A percentile compares a stretch with the other conserved stretches of the same genome.
Conservation (phyloP, 2,329 filamentous ascomycete species). For the Trichoderma brevicompactum region DNA sequence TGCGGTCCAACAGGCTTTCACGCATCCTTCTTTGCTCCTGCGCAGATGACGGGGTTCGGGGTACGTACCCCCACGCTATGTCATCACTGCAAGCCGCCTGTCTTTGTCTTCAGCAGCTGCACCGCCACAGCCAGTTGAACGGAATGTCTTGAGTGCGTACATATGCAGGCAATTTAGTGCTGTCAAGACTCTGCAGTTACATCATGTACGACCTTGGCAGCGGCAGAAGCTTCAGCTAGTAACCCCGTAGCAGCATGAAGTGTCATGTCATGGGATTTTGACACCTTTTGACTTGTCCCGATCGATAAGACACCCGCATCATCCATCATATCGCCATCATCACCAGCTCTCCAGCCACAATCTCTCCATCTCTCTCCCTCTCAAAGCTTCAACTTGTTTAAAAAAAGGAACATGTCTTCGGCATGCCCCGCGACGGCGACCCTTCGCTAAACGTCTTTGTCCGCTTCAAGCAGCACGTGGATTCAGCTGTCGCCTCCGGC, state of each 20-base stretch:
- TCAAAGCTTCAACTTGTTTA: too few relatives aligned
- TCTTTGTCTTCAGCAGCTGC: not conserved
- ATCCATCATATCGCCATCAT: not conserved
- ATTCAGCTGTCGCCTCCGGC: constrained; percentile 43
- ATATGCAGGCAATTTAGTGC: constrained; percentile 19
- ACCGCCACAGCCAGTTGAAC: constrained; percentile 12
- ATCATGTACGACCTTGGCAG: not conserved
- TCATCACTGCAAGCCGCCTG: constrained; percentile 11
- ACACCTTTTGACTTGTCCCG: not conserved
- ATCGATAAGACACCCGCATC: not conserved
- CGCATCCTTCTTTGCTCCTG: constrained; percentile 20
- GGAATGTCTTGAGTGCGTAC: constrained; percentile 14
- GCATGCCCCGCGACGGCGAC: constrained; percentile 34
- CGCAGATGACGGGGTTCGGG: constrained; percentile 16
- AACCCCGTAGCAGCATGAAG: not conserved
- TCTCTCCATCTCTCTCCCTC: not conserved
- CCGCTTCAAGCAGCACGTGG: constrained; percentile 40
- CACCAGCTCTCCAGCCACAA: not conserved
- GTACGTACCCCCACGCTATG: constrained; percentile 24
- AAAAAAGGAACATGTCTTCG: constrained; percentile 12
- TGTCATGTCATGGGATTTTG: constrained; percentile 12
- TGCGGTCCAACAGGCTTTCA: constrained; percentile 9
- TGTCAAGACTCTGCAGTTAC: not conserved
- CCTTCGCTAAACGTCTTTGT: constrained; percentile 30
- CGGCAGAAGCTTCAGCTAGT: not conserved